phyloP scores from a whole-genome alignment of 2,329 filamentous ascomycete species.

The Aspergillus ustus region DNA sequence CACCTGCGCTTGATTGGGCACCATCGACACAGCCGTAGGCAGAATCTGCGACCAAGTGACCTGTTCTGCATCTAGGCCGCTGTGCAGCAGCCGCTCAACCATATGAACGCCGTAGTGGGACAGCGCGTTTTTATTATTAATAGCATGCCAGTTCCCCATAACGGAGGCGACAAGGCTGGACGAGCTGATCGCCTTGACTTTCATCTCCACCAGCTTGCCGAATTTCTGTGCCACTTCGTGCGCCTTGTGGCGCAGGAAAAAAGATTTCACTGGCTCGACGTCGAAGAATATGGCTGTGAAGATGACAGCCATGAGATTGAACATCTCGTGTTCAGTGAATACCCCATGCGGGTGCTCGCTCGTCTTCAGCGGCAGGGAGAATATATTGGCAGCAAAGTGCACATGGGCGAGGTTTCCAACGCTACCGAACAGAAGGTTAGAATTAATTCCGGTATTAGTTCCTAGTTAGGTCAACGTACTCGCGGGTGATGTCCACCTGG shows the following conservation, averaged over 20 bases:
- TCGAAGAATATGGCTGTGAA: constrained; percentile 69
- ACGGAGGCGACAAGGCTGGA: constrained; percentile 59
- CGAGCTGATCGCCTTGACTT: constrained; percentile 63
- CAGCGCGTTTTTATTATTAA: constrained; percentile 60
- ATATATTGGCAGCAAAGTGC: constrained; percentile 58
- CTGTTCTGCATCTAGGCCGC: constrained; percentile 64
- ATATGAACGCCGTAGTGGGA: constrained; percentile 67
- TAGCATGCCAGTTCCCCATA: constrained; percentile 52
- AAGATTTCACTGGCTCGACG: constrained; percentile 68
- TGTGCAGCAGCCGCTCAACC: constrained; percentile 66
- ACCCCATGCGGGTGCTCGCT: constrained; percentile 54
- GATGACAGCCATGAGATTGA: constrained; percentile 65
- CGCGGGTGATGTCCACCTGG: constrained; percentile 71
- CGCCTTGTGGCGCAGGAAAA: constrained; percentile 63
- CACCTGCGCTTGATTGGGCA: constrained; percentile 72
- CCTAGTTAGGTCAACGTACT: constrained; percentile 37
- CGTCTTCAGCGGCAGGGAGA: constrained; percentile 59
- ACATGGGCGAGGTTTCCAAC: constrained; percentile 59
- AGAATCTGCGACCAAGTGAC: constrained; percentile 73
- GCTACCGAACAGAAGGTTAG: constrained; percentile 18
- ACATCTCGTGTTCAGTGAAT: constrained; percentile 61
- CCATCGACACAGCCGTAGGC: constrained; percentile 67
- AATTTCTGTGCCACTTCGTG: constrained; percentile 62
- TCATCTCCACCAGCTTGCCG: constrained; percentile 64
- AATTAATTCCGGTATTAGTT: background rate